phyloP scores from a whole-genome alignment of 140 eudicot genomes.

The Eryngium alpinum region DNA sequence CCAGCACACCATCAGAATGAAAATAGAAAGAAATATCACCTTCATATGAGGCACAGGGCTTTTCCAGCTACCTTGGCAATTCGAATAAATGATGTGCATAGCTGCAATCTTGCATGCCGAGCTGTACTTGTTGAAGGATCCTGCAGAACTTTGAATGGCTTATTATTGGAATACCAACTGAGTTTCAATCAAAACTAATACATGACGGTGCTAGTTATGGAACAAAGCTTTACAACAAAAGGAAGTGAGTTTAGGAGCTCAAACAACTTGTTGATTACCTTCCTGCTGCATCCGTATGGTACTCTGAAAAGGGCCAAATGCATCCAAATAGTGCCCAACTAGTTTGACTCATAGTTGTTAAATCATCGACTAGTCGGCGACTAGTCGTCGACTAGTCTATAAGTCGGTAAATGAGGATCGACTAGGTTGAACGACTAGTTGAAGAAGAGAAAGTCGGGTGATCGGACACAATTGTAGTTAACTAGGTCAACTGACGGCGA shows the following conservation, averaged over 20 bases:
- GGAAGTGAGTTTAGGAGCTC: conserved; percentile 87
- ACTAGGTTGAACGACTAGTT: too few species aligned
- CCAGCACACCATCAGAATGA: neutral
- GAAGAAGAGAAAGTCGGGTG: too few species aligned
- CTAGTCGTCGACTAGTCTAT: too few species aligned
- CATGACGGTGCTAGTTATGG: conserved; percentile 6
- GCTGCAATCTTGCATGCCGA: conserved; percentile 93
- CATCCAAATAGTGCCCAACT: conserved; percentile 82
- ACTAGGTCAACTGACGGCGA: too few species aligned
- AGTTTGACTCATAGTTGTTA: too few species aligned
- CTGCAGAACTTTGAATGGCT: conserved; percentile 35
- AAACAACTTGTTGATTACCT: conserved; percentile 79
- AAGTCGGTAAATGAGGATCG: too few species aligned
- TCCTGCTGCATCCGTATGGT: conserved; percentile 76
- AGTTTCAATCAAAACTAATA: neutral
- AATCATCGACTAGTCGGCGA: too few species aligned
- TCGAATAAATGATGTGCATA: conserved; percentile 91
- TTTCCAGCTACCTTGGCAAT: conserved; percentile 72
- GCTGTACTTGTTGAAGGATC: conserved; percentile 84
- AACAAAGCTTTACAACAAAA: conserved; percentile 60
- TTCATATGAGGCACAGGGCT: conserved; percentile 93
- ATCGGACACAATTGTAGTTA: too few species aligned
- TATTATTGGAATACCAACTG: conserved; percentile 13
- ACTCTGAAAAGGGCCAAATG: conserved; percentile 83
- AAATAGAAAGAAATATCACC: conserved; percentile 29